Evolutionary conservation across 2,329 filamentous ascomycete species (phyloP).

Genomic region (Aspergillus brunneoviolaceus): DNA sequence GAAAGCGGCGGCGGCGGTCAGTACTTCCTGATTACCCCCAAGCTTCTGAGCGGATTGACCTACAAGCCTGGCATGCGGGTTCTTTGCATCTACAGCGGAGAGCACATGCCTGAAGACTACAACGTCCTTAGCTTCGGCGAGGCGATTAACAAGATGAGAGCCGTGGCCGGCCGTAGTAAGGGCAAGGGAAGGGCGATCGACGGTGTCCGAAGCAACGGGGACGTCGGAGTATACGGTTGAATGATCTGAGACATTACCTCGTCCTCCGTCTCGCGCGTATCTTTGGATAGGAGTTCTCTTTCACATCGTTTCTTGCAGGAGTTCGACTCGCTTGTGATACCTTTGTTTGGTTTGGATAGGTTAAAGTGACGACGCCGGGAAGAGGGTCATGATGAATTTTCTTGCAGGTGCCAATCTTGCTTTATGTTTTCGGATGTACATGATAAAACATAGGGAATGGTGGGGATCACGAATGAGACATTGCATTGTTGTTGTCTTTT

Average conservation of each 20-base stretch:
- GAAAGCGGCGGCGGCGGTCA: constrained; percentile 55
- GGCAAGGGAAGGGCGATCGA: constrained; percentile 19
- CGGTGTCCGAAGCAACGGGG: constrained; percentile 6
- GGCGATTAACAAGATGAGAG: constrained; percentile 37
- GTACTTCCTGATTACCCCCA: constrained; percentile 98
- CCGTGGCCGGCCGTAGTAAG: constrained; percentile 23
- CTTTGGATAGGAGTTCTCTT: not conserved
- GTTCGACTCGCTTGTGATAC: no score
- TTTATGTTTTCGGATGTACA: no score
- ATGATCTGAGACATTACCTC: no score
- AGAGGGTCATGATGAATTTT: no score
- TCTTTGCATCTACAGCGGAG: constrained; percentile 88
- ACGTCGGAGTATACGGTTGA: not conserved
- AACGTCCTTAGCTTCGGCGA: constrained; percentile 37
- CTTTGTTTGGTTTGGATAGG: no score
- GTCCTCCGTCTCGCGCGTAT: not conserved
- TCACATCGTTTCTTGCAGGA: no score
- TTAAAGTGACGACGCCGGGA: no score
- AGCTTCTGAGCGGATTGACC: constrained; percentile 78
- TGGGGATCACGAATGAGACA: no score
- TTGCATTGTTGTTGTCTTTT: no score
- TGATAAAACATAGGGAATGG: no score
- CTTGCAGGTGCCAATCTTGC: no score
- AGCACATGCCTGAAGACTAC: constrained; percentile 52
- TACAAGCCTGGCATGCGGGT: constrained; percentile 92